Conservation (phyloP, 2,329 filamentous ascomycete genomes). For the Beauveria rudraprayagi region DNA sequence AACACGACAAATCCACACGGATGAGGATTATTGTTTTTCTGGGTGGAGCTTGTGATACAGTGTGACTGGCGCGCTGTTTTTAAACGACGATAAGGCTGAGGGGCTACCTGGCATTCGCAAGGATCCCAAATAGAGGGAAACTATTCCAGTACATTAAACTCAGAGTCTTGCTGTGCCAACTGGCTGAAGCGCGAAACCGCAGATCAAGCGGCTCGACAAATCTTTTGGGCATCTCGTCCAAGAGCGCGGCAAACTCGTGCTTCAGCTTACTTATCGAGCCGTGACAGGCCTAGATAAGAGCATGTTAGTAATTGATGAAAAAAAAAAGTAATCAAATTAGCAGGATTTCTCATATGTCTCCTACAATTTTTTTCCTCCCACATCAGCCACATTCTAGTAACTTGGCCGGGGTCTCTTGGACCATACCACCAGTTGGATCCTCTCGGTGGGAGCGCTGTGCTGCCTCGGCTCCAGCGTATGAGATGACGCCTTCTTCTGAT, state of each 20-base stretch:
- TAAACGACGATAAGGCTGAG: neutral
- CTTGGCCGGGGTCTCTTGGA: neutral
- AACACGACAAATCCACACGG: no score
- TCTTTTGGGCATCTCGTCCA: neutral
- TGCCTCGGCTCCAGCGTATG: neutral
- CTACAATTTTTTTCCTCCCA: accelerated
- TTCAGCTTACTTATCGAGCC: neutral
- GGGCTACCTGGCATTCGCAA: neutral
- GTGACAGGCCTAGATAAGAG: neutral
- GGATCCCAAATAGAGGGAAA: no score
- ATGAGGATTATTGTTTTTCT: neutral
- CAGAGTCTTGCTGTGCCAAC: no score
- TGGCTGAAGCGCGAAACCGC: no score
- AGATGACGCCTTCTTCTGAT: neutral
- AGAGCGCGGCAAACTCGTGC: neutral
- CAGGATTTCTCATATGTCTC: neutral
- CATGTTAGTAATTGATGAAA: neutral
- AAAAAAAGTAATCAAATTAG: neutral
- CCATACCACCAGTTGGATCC: neutral
- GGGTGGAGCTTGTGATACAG: neutral
- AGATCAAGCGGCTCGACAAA: neutral
- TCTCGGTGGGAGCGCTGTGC: neutral
- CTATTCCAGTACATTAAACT: no score
- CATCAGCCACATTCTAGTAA: neutral
- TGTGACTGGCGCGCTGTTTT: neutral